Percentiles rank a stretch among this genome's conserved stretches.
These are phyloP conservation scores for Leishmania turanica DNA, from an alignment of 208 protist species.

Conservation along the genomic window DNA sequence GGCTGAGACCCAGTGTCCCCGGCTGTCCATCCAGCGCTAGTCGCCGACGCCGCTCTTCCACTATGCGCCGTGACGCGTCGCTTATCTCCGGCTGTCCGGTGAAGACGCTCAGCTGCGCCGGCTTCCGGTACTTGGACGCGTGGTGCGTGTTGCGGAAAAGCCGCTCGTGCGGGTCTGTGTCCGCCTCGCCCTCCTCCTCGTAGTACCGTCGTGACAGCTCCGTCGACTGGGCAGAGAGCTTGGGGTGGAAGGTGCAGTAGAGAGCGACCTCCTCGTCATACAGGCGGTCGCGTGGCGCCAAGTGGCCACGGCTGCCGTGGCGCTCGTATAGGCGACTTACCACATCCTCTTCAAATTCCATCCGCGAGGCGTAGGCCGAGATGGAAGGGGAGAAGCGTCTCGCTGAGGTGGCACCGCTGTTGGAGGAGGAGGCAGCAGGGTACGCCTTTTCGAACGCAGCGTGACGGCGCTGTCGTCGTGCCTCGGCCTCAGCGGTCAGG, in stretches of 20 bases:
- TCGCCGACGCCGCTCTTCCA: slow-evolving; percentile 40
- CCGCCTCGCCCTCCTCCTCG: slow-evolving; percentile 28
- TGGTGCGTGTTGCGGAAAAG: slow-evolving; percentile 51
- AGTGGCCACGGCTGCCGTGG: slow-evolving; percentile 2
- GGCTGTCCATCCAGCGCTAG: slow-evolving; percentile 20
- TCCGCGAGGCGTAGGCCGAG: slow-evolving; percentile 42
- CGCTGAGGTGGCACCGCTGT: not conserved
- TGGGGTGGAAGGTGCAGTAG: slow-evolving; percentile 63
- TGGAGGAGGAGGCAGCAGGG: slow-evolving; percentile 5
- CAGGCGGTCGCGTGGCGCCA: not conserved
- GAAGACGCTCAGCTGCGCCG: not conserved
- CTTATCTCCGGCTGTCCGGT: slow-evolving; percentile 37
- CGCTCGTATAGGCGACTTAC: slow-evolving; percentile 62
- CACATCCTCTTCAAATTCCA: slow-evolving; percentile 46
- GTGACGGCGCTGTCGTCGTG: slow-evolving; percentile 58
- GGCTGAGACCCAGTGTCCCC: slow-evolving; percentile 23
- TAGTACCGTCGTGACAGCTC: slow-evolving; percentile 53
- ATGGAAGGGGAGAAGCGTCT: slow-evolving; percentile 38
- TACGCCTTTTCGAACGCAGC: slow-evolving; percentile 40
- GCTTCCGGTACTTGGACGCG: slow-evolving; percentile 32
- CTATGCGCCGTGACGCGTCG: slow-evolving; percentile 48
- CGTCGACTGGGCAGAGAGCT: slow-evolving; percentile 41
- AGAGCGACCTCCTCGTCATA: slow-evolving; percentile 42
- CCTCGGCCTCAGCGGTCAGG: slow-evolving; percentile 53
- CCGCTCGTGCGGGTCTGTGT: slow-evolving; percentile 37